Base-by-base conservation (phyloP, 768 basidiomycete genomes). In the Lactarius akahatsu region DNA sequence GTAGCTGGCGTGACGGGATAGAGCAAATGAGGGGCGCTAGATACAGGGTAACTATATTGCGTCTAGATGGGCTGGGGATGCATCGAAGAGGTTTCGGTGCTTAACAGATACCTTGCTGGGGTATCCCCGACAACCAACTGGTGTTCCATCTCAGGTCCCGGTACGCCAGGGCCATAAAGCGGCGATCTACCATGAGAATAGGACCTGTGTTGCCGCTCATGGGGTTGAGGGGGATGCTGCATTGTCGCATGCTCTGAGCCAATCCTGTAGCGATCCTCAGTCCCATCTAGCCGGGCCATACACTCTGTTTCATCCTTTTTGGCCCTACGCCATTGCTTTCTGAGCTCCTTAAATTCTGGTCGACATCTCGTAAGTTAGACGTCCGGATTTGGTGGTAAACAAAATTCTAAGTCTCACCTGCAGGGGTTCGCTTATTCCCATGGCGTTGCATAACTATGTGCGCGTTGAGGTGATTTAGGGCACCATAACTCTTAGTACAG, bases 291-390 rank as follows among this genome's bases (percentile, higher is more conserved):
- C 13, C 67, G 58, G n/a, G 59, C 32, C 26, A 63, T 3, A 40
- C 69, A 64, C 2, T 70, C 69, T 9, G 63, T 23, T 59, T 69
- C 77, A 73, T 94, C 92, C 77, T 96, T 94, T 81, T 96, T 97
- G 71, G 87, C 85, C 80, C 92, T 93, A n/a, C n/a, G n/a, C n/a
- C n/a, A n/a, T n/a, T n/a, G n/a, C n/a, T n/a, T n/a, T n/a, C n/a
- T n/a, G n/a, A n/a, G n/a, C n/a, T n/a, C n/a, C n/a, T n/a, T n/a
- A n/a, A n/a, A n/a, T n/a, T n/a, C n/a, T n/a, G n/a, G n/a, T n/a
- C n/a, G n/a, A n/a, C n/a, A n/a, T n/a, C n/a, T n/a, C n/a, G n/a
- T n/a, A n/a, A n/a, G n/a, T n/a, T n/a, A n/a, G n/a, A n/a, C n/a
- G n/a, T n/a, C n/a, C n/a, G n/a, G n/a, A n/a, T n/a, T n/a, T n/a